A percentile compares a stretch with the other conserved stretches of the same genome.
These are phyloP conservation scores for Hydnomerulius pinastri DNA, from an alignment of 768 basidiomycete genomes.

Conservation along the genomic window DNA sequence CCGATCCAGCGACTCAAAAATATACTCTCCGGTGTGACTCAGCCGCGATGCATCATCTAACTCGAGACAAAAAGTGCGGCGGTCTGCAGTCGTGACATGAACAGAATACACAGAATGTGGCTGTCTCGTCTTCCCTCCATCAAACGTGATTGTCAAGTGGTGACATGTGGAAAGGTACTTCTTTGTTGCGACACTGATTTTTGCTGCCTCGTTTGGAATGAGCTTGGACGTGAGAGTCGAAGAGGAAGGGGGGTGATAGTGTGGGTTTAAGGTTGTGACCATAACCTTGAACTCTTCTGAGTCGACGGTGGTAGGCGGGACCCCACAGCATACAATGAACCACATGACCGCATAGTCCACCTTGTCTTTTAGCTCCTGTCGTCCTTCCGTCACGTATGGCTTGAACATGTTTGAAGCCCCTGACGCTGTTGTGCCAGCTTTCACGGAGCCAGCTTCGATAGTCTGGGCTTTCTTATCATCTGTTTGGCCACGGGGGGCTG, in stretches of 20 bases:
- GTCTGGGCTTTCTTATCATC: background rate
- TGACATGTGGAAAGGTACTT: background rate
- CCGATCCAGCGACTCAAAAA: conserved; percentile 18
- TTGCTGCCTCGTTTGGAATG: conserved; percentile 19
- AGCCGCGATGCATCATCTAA: conserved; percentile 18
- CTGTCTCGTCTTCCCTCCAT: conserved; percentile 16
- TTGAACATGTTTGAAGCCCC: background rate
- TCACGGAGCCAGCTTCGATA: too few relatives aligned
- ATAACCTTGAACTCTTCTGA: conserved; percentile 3
- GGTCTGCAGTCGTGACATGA: conserved; percentile 14
- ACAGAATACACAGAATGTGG: conserved; percentile 21
- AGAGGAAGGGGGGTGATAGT: background rate
- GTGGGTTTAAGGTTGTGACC: conserved; percentile 1
- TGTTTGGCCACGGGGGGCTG: background rate
- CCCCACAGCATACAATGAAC: conserved; percentile 11
- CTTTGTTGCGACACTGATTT: conserved; percentile 2
- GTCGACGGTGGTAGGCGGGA: conserved; percentile 8
- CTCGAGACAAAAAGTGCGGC: conserved; percentile 8
- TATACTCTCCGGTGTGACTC: conserved; percentile 31
- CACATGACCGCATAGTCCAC: conserved; percentile 4
- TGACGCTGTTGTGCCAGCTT: background rate
- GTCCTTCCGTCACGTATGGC: background rate
- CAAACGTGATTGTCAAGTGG: conserved; percentile 20
- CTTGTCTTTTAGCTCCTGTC: background rate
- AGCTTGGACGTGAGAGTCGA: conserved; percentile 10